Evolutionary conservation across 192 early-diverging fungal species (phyloP), one percentile per base, ranked within the genome.

Genomic region (Dissophora ornata): DNA sequence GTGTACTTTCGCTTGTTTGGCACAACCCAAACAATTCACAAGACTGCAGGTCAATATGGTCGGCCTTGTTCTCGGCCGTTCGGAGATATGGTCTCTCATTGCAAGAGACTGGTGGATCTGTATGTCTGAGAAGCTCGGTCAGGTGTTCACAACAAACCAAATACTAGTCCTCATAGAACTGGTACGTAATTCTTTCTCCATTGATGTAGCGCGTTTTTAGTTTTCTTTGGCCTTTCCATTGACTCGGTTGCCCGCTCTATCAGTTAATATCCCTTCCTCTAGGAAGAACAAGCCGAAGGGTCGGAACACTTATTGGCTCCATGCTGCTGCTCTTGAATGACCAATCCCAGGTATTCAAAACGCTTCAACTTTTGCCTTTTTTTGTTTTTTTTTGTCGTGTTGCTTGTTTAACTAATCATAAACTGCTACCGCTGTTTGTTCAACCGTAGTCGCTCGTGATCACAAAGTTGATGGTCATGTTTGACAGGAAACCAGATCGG

Each of bases 61-160:
- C 0, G 73, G 57, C 1, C 40, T 77, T 12, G 57, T 67, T 0
- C 21, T 77, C 0, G 73, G 41, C 1, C 58, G 32, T 5, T 67
- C 63, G 3, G 65, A 77, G 24, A n/a, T 77, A 1, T 46, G 57
- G 51, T 56, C 73, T 2, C 26, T 67, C 2, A 24, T 77, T 4
- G 63, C 63, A 7, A 47, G 22, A 42, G 73, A 67, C 24, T 77
- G 73, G 73, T 77, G 73, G 73, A 55, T 32, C n/a, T 67, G 73
- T 38, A 34, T 62, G 1, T 46, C 73, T 3, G 45, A 48, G 3
- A 29, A 28, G 10, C 54, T 77, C 24, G 73, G 73, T 9, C 64
- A 56, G 25, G 56, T 19, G 1, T 77, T 62, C 22, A 77, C 65
- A 1, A 36, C 7, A 11, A 56, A 46, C 11, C 63, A 62, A 44